Percentiles rank a stretch among this genome's conserved stretches.
Evolutionary conservation across 768 basidiomycete genomes (phyloP).

Genomic region (Kwoniella dendrophila): DNA sequence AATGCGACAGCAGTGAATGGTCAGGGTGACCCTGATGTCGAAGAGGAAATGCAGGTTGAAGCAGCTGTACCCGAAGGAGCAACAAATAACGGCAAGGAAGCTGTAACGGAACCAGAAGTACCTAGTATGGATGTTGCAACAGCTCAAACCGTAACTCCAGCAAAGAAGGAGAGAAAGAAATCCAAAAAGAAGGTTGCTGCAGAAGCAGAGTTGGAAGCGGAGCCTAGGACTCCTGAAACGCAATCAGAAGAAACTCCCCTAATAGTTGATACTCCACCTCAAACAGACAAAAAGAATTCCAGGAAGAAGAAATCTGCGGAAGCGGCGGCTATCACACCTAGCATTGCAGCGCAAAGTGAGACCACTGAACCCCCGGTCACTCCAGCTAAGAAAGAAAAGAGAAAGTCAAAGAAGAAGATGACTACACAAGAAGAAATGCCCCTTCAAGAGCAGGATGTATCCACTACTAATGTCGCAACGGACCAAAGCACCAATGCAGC

Average conservation of each 20-base stretch:
- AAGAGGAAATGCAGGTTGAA: background rate
- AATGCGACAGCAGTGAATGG: background rate
- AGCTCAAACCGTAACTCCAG: background rate
- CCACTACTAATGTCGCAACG: too few species aligned
- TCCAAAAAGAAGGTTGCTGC: background rate
- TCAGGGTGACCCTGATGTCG: background rate
- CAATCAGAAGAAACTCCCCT: background rate
- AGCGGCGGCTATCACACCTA: too few species aligned
- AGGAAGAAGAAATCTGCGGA: too few species aligned
- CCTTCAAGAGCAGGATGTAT: background rate
- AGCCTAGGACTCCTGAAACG: background rate
- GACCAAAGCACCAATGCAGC: too few species aligned
- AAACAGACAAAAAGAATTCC: background rate
- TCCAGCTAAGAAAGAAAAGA: background rate
- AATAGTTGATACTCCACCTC: background rate
- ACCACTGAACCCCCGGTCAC: background rate
- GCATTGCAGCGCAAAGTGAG: too few species aligned
- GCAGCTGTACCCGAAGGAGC: background rate
- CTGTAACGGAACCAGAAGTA: background rate
- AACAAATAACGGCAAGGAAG: background rate
- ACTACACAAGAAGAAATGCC: background rate
- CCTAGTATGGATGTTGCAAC: background rate
- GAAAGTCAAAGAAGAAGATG: background rate
- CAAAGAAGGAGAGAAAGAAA: background rate
- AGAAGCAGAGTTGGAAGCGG: background rate